Evolutionary conservation across 495 filamentous ascomycete genomes (phyloP).

Genomic region (Clavariopsis aquatica): DNA sequence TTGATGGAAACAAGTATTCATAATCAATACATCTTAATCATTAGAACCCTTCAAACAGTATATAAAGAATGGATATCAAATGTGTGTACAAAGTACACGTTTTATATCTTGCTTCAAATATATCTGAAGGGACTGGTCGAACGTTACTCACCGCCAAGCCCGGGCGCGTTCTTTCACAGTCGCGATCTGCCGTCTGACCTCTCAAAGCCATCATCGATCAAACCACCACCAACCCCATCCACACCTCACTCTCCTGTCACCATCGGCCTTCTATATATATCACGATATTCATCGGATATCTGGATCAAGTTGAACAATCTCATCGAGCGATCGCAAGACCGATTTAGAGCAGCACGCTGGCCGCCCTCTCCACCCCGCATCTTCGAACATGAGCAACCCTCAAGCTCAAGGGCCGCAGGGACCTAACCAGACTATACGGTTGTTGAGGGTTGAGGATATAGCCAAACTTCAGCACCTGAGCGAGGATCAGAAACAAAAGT

Average conservation of each 20-base stretch:
- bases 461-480: conserved; percentile 34
- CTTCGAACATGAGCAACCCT: conserved; percentile 33
- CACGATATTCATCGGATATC: not conserved
- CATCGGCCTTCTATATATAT: not conserved
- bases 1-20: too few relatives aligned
- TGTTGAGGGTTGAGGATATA: conserved; percentile 35
- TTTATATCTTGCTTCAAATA: too few relatives aligned
- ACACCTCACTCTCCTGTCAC: not conserved
- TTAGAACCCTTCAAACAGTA: too few relatives aligned
- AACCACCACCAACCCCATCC: not conserved
- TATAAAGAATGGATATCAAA: too few relatives aligned
- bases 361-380: not conserved
- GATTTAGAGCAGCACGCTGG: not conserved
- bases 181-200: not conserved
- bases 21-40: too few relatives aligned
- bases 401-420: conserved; percentile 24
- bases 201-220: not conserved
- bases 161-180: not conserved
- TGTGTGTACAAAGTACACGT: too few relatives aligned
- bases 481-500: conserved; percentile 37
- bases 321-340: not conserved
- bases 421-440: conserved; percentile 2
- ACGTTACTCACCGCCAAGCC: too few relatives aligned
- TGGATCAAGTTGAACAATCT: not conserved
- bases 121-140: too few relatives aligned